Evolutionary conservation across 495 filamentous ascomycete species (phyloP).

Genomic region (Immersiella caudata): DNA sequence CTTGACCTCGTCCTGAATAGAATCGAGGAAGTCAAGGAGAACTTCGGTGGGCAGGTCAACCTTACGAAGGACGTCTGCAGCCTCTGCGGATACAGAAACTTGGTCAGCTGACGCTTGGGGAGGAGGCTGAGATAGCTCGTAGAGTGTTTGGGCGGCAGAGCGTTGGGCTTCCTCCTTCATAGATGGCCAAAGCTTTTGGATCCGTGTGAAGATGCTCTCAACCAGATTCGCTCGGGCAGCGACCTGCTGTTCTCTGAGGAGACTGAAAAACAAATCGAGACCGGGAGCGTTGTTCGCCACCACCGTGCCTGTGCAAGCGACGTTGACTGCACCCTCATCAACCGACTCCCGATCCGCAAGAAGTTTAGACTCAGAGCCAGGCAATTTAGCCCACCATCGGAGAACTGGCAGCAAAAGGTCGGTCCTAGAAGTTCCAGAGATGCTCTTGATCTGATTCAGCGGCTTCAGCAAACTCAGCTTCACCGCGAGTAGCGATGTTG

Average conservation of each 20-base stretch:
- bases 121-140: constrained; percentile 47
- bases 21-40: constrained; percentile 68
- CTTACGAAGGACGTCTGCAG: constrained; percentile 67
- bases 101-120: constrained; percentile 26
- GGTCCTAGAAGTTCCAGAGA: constrained; percentile 65
- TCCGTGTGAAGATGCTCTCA: constrained; percentile 62
- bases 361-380: constrained; percentile 39
- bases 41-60: constrained; percentile 70
- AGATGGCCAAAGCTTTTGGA: constrained; percentile 69
- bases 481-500: constrained; percentile 65
- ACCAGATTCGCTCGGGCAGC: constrained; percentile 54
- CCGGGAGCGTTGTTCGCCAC: constrained; percentile 69
- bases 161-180: constrained; percentile 66
- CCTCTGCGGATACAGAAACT: constrained; percentile 47
- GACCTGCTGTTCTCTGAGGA: constrained; percentile 53
- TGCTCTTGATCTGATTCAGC: constrained; percentile 70
- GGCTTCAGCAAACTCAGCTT: constrained; percentile 71
- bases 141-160: constrained; percentile 60
- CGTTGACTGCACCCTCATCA: constrained; percentile 59
- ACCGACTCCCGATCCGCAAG: constrained; percentile 59
- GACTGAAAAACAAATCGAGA: constrained; percentile 58
- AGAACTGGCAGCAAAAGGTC: constrained; percentile 71
- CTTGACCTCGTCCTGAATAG: constrained; percentile 65
- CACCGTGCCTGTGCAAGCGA: constrained; percentile 62
- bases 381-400: constrained; percentile 61